Conservation (phyloP, 306 rosid genomes). For the Cucurbita ficifolia region DNA sequence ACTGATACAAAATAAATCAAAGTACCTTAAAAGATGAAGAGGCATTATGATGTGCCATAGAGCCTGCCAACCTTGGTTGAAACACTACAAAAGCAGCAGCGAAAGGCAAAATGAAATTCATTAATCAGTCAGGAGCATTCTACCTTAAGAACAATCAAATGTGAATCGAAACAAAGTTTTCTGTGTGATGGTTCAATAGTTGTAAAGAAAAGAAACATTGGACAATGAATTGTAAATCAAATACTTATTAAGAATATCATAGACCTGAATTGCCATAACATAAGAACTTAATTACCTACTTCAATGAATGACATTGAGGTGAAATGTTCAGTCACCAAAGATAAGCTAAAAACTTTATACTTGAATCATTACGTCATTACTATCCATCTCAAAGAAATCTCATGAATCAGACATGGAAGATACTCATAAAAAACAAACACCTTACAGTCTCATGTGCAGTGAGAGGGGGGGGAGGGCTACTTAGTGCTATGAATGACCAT, state of each 20-base stretch:
- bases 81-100: slow-evolving; percentile 28
- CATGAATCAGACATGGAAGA: neutral
- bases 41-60: slow-evolving; percentile 33
- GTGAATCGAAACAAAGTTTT: neutral
- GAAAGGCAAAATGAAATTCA: slow-evolving; percentile 1
- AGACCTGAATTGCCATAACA: neutral
- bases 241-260: neutral
- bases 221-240: neutral
- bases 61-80: slow-evolving; percentile 37
- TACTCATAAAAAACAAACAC: neutral
- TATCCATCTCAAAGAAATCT: neutral
- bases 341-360: neutral
- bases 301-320: neutral
- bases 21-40: slow-evolving; percentile 14
- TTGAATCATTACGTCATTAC: neutral
- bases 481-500: neutral
- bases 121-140: neutral
- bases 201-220: neutral
- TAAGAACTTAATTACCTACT: neutral
- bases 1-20: slow-evolving; percentile 3
- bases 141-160: neutral
- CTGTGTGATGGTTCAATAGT: neutral
- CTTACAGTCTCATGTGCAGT: neutral
- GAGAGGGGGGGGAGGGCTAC: neutral
- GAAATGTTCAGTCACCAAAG: neutral